Evolutionary conservation across 2,329 filamentous ascomycete genomes (phyloP), one percentile per base, ranked within the genome.

Genomic region (Penicillium sp.): DNA sequence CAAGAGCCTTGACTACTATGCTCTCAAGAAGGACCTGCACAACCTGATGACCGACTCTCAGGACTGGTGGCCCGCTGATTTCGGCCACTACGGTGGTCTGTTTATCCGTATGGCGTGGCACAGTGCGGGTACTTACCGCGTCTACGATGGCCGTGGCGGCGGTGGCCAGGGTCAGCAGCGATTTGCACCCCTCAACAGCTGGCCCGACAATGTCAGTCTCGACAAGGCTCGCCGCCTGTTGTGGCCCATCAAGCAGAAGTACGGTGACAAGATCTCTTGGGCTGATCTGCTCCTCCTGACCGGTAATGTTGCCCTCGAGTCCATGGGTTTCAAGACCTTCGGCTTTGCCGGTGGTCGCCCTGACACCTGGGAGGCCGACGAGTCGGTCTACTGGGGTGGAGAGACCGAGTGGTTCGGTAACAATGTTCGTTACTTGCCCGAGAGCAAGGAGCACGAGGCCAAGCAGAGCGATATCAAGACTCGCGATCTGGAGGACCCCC

Each of bases 91-190:
- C 63, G 88, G 88, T 59, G 87, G 88, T 70, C 80, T 91, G 25
- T 90, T 92, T 71, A 80, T 92, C 67, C 86, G 88, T 51, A 85
- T 91, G 85, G 85, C 87, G 54, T 92, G 88, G 88, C 88, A 91
- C 78, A 85, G 84, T 60, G 83, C 88, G 24, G 88, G 88, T 54
- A 92, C 88, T 45, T 90, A 91, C 75, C 86, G 88, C 64, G 83
- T 87, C 66, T 79, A 78, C 46, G 88, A 91, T 61, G 88, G 88
- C 33, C 87, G 88, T 55, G 88, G 88, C 50, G 88, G 88, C 53
- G 86, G 83, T 64, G 88, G 87, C 48, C 77, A 83, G 64, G 88
- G 86, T 51, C 88, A 90, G 74, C 88, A 91, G 74, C 84, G 88
- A 36, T 91, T 91, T 63, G 87, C 88, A 47, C 88, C 88, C 5